Evolutionary conservation across 306 rosid genomes (phyloP).

Genomic region (Prunus armeniaca): DNA sequence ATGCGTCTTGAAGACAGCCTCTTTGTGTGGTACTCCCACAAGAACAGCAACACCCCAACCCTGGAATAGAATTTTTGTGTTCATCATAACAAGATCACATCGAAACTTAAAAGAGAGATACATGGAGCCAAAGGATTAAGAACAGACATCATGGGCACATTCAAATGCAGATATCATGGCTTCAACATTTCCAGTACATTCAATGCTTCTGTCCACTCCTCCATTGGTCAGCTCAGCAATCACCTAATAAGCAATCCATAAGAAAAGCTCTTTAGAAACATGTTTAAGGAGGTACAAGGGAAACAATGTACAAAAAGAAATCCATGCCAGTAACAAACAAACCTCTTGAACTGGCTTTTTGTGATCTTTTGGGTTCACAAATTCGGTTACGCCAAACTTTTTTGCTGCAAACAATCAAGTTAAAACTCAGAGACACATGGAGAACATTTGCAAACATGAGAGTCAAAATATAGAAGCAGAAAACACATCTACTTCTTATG

Average conservation of each 20-base stretch:
- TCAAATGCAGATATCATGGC: slow-evolving; percentile 14
- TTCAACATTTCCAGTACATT: slow-evolving; percentile 55
- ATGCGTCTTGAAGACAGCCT: slow-evolving; percentile 24
- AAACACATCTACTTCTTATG: neutral
- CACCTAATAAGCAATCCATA: slow-evolving; percentile 28
- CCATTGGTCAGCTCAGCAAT: slow-evolving; percentile 63
- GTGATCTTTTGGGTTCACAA: slow-evolving; percentile 43
- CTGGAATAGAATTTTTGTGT: slow-evolving; percentile 6
- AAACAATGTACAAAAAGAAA: too few relatives aligned
- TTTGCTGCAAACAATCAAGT: slow-evolving; percentile 30
- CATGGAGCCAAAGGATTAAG: too few relatives aligned
- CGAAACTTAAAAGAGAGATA: neutral
- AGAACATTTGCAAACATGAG: neutral
- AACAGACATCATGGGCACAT: slow-evolving; percentile 47
- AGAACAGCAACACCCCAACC: slow-evolving; percentile 51
- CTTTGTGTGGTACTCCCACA: slow-evolving; percentile 23
- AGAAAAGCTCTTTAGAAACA: too few relatives aligned
- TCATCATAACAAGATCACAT: neutral
- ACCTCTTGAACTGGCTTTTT: slow-evolving; percentile 61
- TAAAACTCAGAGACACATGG: neutral
- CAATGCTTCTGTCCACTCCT: slow-evolving; percentile 70
- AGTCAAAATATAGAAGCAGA: neutral
- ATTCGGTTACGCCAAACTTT: slow-evolving; percentile 57
- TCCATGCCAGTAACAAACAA: neutral
- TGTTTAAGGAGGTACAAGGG: neutral